phyloP scores from a whole-genome alignment of 2,329 filamentous ascomycete genomes.

The Calonectria hongkongensis region DNA sequence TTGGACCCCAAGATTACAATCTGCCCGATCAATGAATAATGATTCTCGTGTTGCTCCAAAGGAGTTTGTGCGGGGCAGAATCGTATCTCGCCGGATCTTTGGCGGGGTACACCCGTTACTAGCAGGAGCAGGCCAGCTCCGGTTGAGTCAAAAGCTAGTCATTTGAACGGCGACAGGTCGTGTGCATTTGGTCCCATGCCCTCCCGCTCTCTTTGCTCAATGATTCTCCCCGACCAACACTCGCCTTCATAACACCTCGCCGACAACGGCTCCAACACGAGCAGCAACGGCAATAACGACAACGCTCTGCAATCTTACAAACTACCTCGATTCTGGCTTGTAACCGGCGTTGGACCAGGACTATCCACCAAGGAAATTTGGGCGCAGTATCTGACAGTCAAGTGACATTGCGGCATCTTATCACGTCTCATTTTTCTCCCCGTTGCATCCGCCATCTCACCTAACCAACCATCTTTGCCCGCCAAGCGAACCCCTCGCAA shows the following conservation, averaged over 20 bases:
- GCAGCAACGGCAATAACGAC: background rate
- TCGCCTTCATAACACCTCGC: background rate
- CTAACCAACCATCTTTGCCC: constrained; percentile 21
- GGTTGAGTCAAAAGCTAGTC: constrained; percentile 40
- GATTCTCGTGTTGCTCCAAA: constrained; percentile 1
- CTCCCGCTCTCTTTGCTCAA: background rate
- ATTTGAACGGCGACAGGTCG: constrained; percentile 19
- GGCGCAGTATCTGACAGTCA: constrained; percentile 18
- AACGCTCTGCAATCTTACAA: background rate
- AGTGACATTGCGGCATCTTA: constrained; percentile 20
- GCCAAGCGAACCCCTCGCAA: constrained; percentile 23
- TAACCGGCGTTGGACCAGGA: background rate
- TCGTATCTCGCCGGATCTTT: constrained; percentile 37
- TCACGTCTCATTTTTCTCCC: constrained; percentile 21
- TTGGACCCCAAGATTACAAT: background rate
- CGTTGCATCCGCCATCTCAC: constrained; percentile 17
- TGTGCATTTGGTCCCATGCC: constrained; percentile 27
- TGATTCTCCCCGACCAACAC: background rate
- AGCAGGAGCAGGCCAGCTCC: constrained; percentile 26
- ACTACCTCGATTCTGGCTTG: background rate
- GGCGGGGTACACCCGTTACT: constrained; percentile 39
- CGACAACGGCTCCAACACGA: background rate
- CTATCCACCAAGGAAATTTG: background rate
- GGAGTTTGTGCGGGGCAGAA: constrained; percentile 36
- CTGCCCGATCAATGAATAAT: background rate